These are phyloP conservation scores for Penicillium sp. DNA, from an alignment of 2,329 filamentous ascomycete species.

Conservation along the genomic window DNA sequence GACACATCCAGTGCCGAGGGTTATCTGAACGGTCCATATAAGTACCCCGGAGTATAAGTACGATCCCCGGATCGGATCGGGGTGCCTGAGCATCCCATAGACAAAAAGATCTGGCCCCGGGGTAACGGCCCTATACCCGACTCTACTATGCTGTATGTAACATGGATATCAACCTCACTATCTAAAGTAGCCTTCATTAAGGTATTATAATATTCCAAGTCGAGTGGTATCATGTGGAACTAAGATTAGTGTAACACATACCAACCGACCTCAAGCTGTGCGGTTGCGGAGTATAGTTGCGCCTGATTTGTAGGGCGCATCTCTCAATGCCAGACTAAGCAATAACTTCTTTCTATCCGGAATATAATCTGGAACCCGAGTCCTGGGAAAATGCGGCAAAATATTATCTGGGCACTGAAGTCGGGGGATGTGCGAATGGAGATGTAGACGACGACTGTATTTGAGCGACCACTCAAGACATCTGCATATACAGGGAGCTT, in stretches of 20 bases:
- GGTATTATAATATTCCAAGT: not conserved
- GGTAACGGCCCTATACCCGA: not conserved
- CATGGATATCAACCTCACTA: not conserved
- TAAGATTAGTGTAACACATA: no score
- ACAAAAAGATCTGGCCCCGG: not conserved
- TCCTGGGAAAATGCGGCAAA: not conserved
- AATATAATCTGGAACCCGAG: not conserved
- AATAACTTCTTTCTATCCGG: not conserved
- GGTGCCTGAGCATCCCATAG: not conserved
- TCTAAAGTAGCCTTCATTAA: not conserved
- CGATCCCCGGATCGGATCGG: not conserved
- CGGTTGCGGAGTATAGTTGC: no score
- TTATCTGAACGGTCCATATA: not conserved
- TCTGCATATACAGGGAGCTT: not conserved
- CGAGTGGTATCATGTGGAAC: no score
- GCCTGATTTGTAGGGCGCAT: no score
- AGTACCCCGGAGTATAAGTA: not conserved
- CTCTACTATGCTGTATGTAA: not conserved
- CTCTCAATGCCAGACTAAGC: not conserved
- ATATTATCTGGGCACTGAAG: no score
- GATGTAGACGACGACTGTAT: no score
- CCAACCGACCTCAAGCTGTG: not conserved
- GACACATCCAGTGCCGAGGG: not conserved
- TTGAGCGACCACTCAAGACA: no score
- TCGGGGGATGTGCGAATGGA: no score